A percentile compares a stretch with the other conserved stretches of the same genome.
Evolutionary conservation across 2,329 filamentous ascomycete species (phyloP).

Genomic region (Xylariaceae sp.): DNA sequence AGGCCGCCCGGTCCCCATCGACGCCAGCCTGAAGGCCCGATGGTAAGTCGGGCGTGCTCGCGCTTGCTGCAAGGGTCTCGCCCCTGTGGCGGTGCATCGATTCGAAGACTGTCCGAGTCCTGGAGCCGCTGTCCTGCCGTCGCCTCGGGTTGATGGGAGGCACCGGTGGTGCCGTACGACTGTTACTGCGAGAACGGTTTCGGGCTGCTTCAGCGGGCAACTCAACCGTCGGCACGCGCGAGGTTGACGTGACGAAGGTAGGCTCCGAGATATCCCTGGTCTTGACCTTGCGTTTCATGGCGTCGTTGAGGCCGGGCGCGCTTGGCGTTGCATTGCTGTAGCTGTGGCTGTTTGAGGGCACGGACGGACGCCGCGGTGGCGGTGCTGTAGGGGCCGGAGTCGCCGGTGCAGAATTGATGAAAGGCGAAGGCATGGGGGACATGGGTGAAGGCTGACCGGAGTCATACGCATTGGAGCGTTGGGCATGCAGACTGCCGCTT

Average conservation of each 20-base stretch:
- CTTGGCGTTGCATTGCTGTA: slow-evolving; percentile 15
- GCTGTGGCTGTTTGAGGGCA: slow-evolving; percentile 22
- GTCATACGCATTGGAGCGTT: slow-evolving; percentile 27
- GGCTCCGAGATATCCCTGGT: slow-evolving; percentile 45
- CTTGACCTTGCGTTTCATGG: slow-evolving; percentile 34
- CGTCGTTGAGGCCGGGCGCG: slow-evolving; percentile 28
- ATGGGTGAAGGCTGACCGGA: slow-evolving; percentile 36
- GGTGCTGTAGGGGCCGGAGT: slow-evolving; percentile 26
- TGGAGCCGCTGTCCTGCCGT: slow-evolving; percentile 29
- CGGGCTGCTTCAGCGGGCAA: slow-evolving; percentile 26
- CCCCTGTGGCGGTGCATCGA: slow-evolving; percentile 27
- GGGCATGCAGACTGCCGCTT: slow-evolving; percentile 26
- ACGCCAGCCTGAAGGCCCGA: background rate
- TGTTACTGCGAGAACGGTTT: slow-evolving; percentile 28
- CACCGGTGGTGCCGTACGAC: slow-evolving; percentile 41
- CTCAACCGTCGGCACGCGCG: slow-evolving; percentile 35
- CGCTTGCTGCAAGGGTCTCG: slow-evolving; percentile 22
- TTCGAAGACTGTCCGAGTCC: slow-evolving; percentile 33
- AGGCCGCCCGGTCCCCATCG: slow-evolving; percentile 18
- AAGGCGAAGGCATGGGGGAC: slow-evolving; percentile 34
- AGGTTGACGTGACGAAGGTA: slow-evolving; percentile 38
- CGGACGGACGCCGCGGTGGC: slow-evolving; percentile 27
- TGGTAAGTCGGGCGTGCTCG: slow-evolving; percentile 25
- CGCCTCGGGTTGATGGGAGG: slow-evolving; percentile 54
- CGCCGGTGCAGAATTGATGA: slow-evolving; percentile 23